phyloP scores from a whole-genome alignment of 768 basidiomycete genomes.

The Suillus discolor region DNA sequence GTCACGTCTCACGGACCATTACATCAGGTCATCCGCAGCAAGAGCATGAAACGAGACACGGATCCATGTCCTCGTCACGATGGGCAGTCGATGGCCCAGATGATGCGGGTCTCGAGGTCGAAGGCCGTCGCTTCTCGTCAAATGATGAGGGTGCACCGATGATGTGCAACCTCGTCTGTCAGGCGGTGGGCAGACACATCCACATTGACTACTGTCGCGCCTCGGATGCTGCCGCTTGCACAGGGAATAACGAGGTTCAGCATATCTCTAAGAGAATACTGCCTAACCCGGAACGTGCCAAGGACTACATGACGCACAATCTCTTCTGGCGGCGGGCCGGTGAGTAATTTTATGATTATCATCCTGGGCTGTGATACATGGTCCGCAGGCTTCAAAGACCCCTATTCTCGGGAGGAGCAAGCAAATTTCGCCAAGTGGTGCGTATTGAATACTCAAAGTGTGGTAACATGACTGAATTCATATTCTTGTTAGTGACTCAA shows the following conservation, averaged over 20 bases:
- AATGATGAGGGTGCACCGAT: constrained; percentile 63
- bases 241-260: constrained; percentile 42
- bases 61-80: constrained; percentile 59
- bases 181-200: constrained; percentile 55
- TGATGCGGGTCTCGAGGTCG: constrained; percentile 50
- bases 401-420: constrained; percentile 62
- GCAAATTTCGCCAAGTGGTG: constrained; percentile 56
- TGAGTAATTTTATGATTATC: constrained; percentile 22
- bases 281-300: constrained; percentile 48
- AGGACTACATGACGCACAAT: constrained; percentile 57
- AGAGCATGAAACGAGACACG: constrained; percentile 65
- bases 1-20: neutral
- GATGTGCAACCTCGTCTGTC: constrained; percentile 62
- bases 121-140: constrained; percentile 55
- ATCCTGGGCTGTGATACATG: neutral
- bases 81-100: constrained; percentile 61
- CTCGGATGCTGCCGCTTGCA: constrained; percentile 37
- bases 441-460: constrained; percentile 13
- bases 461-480: neutral
- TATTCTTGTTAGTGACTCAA: constrained; percentile 41
- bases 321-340: constrained; percentile 63
- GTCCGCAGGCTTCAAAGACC: constrained; percentile 59
- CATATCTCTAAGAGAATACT: constrained; percentile 46
- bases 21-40: constrained; percentile 55
- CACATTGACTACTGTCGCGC: constrained; percentile 61